Evolutionary conservation across 306 rosid genomes (phyloP), one percentile per base, ranked within the genome.

Genomic region (Oxytropis ochrocephala): DNA sequence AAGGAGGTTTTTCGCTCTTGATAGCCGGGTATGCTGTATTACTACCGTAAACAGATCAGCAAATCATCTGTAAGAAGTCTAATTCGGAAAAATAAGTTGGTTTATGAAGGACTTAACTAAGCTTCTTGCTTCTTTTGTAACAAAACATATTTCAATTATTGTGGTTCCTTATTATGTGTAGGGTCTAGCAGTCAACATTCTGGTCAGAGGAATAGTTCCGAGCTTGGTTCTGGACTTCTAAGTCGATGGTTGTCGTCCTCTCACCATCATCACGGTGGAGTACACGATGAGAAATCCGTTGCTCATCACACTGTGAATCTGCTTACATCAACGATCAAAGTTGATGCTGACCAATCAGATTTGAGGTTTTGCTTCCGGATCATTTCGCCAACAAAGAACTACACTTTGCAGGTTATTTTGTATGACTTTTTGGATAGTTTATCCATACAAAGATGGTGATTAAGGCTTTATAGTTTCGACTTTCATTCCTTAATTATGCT

Each of bases 1-100:
- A 85, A 89, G 99, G 84, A 87, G 99, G 79, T 95, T 95, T 85
- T 95, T 95, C 71, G 99, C 91, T 84, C 99, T 95, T 82, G 99
- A 95, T 79, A 95, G 99, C 70, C 88, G 97, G 11, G 99, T 68
- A 85, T 91, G 97, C 89, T 95, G 71, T 95, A 95, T 81, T 95
- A 95, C 86, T 95, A 95, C 76, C 91, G 99, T 38, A 95, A 95
- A 70, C 99, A 95, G 78, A 55, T 74, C 79, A 85, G 92, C 86
- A 95, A 95, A 85, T 74, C 98, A 83, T 87, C 96, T 67, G 99
- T 95, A 83, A 84, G 98, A 72, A 80, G 50, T 75, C 64, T 73
- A 65, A 6, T 52, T 42, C 51, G n/a, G 64, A 57, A 75, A 75
- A 74, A 53, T 64, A 69, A 67, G 66, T 74, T 66, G 14, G 39